Base-by-base conservation (phyloP, 257 asterid species). In the Mentha longifolia region DNA sequence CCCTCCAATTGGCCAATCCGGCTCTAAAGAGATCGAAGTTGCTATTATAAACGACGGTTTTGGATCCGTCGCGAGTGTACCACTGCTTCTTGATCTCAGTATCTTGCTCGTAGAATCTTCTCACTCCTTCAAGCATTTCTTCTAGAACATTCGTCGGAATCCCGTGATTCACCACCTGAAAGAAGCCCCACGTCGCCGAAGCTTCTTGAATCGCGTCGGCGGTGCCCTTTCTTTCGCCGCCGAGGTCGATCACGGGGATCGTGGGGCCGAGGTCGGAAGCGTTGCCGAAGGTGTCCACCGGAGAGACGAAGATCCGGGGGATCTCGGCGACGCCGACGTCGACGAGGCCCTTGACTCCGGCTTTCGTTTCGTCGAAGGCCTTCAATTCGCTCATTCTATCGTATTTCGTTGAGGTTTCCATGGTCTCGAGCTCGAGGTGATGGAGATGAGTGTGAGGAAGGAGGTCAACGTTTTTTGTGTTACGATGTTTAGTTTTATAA, bases 331-430 rank as follows among this genome's bases (percentile, higher is more conserved):
- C 20, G 41, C 89, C 83, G 41, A 68, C 72, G 9, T 86, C 92
- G 4, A 82, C 74, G 5, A 86, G 79, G 15, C 89, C 89, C 62
- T 86, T 86, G 0, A 84, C 92, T 10, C 92, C 92, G 10, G 83
- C 77, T 50, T 71, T 80, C 6, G 89, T 76, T 9, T 82, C 83
- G 46, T 86, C 92, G 46, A 86, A 86, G 1, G 82, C 83, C 42
- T 50, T 75, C 15, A 87, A 11, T 17, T 81, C 88, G 39, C 55
- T 71, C 17, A 42, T n/a, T 28, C 82, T 73, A 25, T 76, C 78
- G 30, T 41, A 78, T 7, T 51, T 45, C 16, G 30, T 16, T n/a
- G 72, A 13, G 33, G 15, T 56, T 46, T 58, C 74, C 78, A 74
- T 74, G 61, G 25, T 16, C 13, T 31, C 5, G 20, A 13, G 43